Evolutionary conservation across 2,329 filamentous ascomycete species (phyloP), one percentile per base, ranked within the genome.

Genomic region (Truncatella angustata): DNA sequence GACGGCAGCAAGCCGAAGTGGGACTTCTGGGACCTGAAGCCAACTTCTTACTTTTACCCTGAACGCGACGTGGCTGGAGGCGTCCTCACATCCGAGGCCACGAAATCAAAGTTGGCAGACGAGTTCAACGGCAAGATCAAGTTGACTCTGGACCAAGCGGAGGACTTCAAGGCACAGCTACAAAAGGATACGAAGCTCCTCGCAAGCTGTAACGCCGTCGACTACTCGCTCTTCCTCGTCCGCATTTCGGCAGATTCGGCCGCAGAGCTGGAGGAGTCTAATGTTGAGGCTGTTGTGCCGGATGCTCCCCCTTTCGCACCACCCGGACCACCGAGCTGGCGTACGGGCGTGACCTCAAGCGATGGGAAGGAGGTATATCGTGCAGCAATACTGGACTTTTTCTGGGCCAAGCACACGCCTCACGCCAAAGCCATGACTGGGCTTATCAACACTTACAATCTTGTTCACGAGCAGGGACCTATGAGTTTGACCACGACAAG

Each of bases 11-110:
- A 63, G 24, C 56, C 55, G 2, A 69, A 74, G 16, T 91, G 87
- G 87, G 83, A 90, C 63, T 84, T 81, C 1, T 91, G 85, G 68
- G 88, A 91, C 54, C 77, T 91, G 45, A 91, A 91, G 62, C 88
- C 88, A 0, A 81, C 79, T 20, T 80, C 83, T 52, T 91, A 90
- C 69, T 91, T 91, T 71, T 90, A 85, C 62, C 88, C 88, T 0
- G 87, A 91, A 63, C 73, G 87, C 5, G 88, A 91, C 58, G 77
- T 91, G 10, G 80, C 86, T 0, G 81, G 81, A 2, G 86, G 86
- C 0, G 72, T 70, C 2, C 70, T 91, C 1, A 79, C 83, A 0
- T 82, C 82, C 3, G 77, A 88, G 45, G 81, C 80, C 1, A 86
- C 86, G 5, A 85, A 86, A 63, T 79, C 79, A 18, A 81, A 81